Conservation (phyloP, 2,329 filamentous ascomycete genomes). For the Exophiala mesophila region DNA sequence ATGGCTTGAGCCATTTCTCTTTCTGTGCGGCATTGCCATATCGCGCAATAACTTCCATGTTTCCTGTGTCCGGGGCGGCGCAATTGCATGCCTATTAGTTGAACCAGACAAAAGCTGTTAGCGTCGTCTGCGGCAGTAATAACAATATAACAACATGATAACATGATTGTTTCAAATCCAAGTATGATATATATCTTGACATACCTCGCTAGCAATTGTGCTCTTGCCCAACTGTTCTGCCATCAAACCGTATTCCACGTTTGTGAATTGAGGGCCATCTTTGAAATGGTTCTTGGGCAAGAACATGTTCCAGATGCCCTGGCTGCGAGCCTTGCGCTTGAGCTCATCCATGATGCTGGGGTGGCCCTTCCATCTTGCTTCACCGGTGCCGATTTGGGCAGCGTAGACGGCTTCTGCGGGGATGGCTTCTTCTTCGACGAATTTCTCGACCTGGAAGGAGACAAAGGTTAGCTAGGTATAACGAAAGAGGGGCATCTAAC, state of each 20-base stretch:
- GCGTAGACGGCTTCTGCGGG: constrained; percentile 74
- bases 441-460: constrained; percentile 67
- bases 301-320: constrained; percentile 98
- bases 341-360: constrained; percentile 80
- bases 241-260: constrained; percentile 96
- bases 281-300: constrained; percentile 89
- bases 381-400: constrained; percentile 71
- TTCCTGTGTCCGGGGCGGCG: constrained; percentile 84
- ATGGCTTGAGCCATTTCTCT: constrained; percentile 70
- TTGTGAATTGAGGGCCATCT: constrained; percentile 90
- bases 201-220: constrained; percentile 66
- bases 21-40: constrained; percentile 81
- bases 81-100: constrained; percentile 67
- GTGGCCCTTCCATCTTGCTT: constrained; percentile 71
- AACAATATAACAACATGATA: too few relatives aligned
- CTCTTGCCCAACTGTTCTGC: constrained; percentile 91
- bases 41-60: constrained; percentile 92
- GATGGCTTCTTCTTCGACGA: constrained; percentile 92
- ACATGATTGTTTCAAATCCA: too few relatives aligned
- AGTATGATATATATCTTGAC: constrained; percentile 3
- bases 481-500: background rate
- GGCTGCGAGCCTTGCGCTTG: constrained; percentile 71
- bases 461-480: background rate
- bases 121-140: too few relatives aligned
- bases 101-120: background rate